These are phyloP conservation scores for Funneliformis caledonium DNA, from an alignment of 371 early-diverging fungal genomes.

Conservation along the genomic window DNA sequence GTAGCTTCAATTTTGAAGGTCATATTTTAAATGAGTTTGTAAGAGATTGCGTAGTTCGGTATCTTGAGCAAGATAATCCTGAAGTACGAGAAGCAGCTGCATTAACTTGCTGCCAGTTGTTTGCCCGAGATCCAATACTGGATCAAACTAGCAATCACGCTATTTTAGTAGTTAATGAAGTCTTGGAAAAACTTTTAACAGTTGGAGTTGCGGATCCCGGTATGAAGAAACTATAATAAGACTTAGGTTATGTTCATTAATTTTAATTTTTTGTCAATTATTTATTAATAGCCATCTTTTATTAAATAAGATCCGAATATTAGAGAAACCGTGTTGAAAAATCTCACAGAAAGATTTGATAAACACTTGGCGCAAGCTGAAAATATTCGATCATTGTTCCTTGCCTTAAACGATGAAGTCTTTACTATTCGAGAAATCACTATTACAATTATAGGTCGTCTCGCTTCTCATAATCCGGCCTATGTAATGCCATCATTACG, in stretches of 20 bases:
- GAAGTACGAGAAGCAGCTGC: conserved; percentile 90
- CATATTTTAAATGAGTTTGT: conserved; percentile 92
- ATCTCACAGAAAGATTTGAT: conserved; percentile 85
- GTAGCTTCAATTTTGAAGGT: conserved; percentile 85
- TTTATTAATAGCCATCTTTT: not conserved
- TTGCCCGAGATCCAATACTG: conserved; percentile 76
- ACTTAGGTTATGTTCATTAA: not conserved
- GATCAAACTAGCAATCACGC: conserved; percentile 83
- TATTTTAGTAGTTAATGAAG: conserved; percentile 86
- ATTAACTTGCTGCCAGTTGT: conserved; percentile 85
- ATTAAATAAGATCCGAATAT: conserved; percentile 68
- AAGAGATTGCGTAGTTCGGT: conserved; percentile 82
- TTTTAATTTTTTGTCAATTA: not conserved
- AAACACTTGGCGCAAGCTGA: conserved; percentile 90
- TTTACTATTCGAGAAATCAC: conserved; percentile 89
- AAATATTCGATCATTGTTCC: conserved; percentile 85
- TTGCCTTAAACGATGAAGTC: conserved; percentile 92
- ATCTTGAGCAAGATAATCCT: conserved; percentile 83
- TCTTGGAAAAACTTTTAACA: conserved; percentile 84
- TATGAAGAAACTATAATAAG: conserved; percentile 7
- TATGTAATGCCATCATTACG: conserved; percentile 92
- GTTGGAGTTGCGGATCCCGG: conserved; percentile 89
- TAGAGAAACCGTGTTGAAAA: conserved; percentile 79
- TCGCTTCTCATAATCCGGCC: conserved; percentile 89
- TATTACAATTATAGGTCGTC: conserved; percentile 85